Conservation (phyloP, 495 filamentous ascomycete genomes). For the Cercophora sp. region DNA sequence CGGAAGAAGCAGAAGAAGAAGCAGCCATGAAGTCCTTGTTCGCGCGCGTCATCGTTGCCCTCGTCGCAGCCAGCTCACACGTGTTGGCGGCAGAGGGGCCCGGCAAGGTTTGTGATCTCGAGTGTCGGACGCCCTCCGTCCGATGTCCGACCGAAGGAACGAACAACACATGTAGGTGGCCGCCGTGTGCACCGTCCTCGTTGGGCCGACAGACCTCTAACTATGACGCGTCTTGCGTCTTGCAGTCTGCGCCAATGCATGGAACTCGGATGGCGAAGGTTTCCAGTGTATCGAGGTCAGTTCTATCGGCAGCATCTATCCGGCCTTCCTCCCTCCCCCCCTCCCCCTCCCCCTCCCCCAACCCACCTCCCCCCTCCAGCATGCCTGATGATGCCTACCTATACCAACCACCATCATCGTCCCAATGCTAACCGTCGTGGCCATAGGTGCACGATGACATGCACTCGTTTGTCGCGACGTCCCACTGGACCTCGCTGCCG, state of each 20-base stretch:
- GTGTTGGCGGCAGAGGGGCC: too few species aligned
- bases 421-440: background rate
- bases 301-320: too few species aligned
- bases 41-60: background rate
- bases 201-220: too few species aligned
- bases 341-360: background rate
- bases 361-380: background rate
- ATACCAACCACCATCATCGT: background rate
- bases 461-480: conserved; percentile 5
- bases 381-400: too few species aligned
- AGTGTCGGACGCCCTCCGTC: conserved; percentile 1
- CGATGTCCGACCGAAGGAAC: too few species aligned
- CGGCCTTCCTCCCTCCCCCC: background rate
- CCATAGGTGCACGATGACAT: conserved; percentile 1
- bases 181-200: too few species aligned
- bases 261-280: conserved; percentile 6
- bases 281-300: conserved; percentile 4
- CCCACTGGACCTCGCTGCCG: background rate
- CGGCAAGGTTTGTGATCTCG: conserved; percentile 7
- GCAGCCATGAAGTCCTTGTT: too few species aligned
- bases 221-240: too few species aligned
- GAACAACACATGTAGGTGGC: conserved; percentile 4
- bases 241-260: conserved; percentile 9
- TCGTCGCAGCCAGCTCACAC: background rate
- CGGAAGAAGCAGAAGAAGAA: too few species aligned